phyloP scores from a whole-genome alignment of 164 flowering plant species.

The Tetrastigma voinierianum region DNA sequence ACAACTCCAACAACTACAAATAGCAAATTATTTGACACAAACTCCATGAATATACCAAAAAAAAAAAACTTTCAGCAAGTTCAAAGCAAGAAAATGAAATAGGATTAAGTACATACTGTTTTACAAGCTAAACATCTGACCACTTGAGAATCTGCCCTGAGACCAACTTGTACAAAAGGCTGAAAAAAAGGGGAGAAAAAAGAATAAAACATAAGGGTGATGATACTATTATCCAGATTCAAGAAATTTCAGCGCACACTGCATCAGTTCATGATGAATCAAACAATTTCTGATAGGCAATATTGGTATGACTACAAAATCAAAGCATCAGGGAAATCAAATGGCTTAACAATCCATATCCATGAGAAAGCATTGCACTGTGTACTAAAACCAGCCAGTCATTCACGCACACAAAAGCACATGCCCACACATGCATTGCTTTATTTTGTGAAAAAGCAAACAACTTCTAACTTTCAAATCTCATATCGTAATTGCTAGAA shows the following conservation, averaged over 20 bases:
- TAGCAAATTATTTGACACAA: too few species aligned
- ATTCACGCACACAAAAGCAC: too few species aligned
- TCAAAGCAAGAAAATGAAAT: conserved; percentile 1
- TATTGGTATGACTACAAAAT: not conserved
- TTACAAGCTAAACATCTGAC: conserved; percentile 76
- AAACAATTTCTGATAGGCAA: not conserved
- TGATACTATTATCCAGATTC: not conserved
- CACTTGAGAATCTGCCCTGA: conserved; percentile 63
- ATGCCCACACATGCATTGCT: too few species aligned
- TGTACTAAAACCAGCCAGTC: too few species aligned
- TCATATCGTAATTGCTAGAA: too few species aligned
- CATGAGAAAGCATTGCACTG: too few species aligned
- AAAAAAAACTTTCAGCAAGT: not conserved
- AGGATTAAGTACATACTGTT: conserved; percentile 47
- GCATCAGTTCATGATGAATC: not conserved
- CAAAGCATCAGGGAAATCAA: not conserved
- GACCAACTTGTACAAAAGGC: conserved; percentile 76
- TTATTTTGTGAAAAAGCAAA: too few species aligned
- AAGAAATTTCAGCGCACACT: not conserved
- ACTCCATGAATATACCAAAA: not conserved
- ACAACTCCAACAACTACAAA: too few species aligned
- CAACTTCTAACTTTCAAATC: too few species aligned
- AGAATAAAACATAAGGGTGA: conserved; percentile 5
- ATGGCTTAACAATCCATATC: too few species aligned
- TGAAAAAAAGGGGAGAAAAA: conserved; percentile 28